Evolutionary conservation across 345 rosid species (phyloP).

Genomic region (Rhodomyrtus tomentosa): DNA sequence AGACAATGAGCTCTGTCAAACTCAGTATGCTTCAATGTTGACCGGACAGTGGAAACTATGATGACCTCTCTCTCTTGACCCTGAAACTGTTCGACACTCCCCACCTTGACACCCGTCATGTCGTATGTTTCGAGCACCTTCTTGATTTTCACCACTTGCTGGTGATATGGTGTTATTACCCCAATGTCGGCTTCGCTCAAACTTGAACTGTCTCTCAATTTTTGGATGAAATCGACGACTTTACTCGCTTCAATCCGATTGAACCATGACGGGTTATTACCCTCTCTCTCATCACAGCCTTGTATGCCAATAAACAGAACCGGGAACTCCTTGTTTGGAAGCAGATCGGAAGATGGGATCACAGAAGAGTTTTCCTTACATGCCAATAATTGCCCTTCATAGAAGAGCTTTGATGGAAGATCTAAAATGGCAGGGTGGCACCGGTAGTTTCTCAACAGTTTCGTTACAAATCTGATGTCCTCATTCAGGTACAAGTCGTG

Average conservation of each 20-base stretch:
- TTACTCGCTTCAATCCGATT: conserved; percentile 60
- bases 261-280: conserved; percentile 63
- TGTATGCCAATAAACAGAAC: conserved; percentile 48
- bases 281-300: conserved; percentile 66
- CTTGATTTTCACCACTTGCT: conserved; percentile 47
- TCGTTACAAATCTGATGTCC: conserved; percentile 30
- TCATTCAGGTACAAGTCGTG: conserved; percentile 20
- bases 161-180: conserved; percentile 54
- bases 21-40: conserved; percentile 38
- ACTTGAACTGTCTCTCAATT: conserved; percentile 9
- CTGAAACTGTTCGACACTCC: conserved; percentile 66
- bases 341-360: conserved; percentile 6
- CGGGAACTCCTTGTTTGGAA: conserved; percentile 37
- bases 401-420: conserved; percentile 53
- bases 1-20: conserved; percentile 29
- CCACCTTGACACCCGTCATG: conserved; percentile 41
- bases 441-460: conserved; percentile 41
- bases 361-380: conserved; percentile 32
- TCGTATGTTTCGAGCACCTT: conserved; percentile 33
- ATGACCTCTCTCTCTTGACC: conserved; percentile 56
- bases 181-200: conserved; percentile 37
- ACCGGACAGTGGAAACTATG: conserved; percentile 51
- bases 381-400: conserved; percentile 36
- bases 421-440: conserved; percentile 45
- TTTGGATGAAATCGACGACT: conserved; percentile 36